Evolutionary conservation across 2,329 filamentous ascomycete genomes (phyloP), one percentile per base, ranked within the genome.

Genomic region (Coniochaeta sp.): DNA sequence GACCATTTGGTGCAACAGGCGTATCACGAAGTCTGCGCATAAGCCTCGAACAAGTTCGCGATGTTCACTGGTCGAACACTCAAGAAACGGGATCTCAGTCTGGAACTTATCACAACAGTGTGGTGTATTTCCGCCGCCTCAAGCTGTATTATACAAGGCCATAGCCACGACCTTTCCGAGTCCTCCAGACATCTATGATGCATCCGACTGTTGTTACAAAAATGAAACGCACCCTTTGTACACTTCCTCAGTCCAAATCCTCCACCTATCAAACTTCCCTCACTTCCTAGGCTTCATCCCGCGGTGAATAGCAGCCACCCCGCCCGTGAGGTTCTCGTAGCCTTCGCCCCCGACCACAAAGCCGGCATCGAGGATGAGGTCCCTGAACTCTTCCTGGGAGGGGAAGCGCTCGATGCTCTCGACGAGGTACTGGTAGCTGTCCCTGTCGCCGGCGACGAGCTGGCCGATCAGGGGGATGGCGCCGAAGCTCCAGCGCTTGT

Each of bases 371-470:
- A 83, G 74, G 69, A 96, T 95, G 90, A 96, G 92, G 36, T 85
- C 81, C 65, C 88, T 83, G 71, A 96, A 99, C 66, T 91, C 86
- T 58, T 86, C 82, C 78, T 99, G 96, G 66, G 80, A 88, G 0
- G 95, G 96, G 72, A 98, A 98, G 56, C 84, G 81, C 76, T 97
- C 93, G 73, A 99, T 99, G 74, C 93, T 97, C 81, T 99, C 95
- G 11, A 99, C 95, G 11, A 99, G 81, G 76, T 99, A 99, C 80
- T 99, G 95, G 75, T 99, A 99, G 72, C 91, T 96, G 70, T 96
- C 93, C 60, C 93, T 82, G 72, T 99, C 96, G 7, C 91, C 91
- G 1, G 95, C 93, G 17, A 99, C 93, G 62, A 99, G 72, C 77
- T 99, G 93, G 2, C 95, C 96, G 69, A 99, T 97, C 66, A 99